Evolutionary conservation across 108 stramenopile species (phyloP).

Genomic region (Poteriospumella lacustris): DNA sequence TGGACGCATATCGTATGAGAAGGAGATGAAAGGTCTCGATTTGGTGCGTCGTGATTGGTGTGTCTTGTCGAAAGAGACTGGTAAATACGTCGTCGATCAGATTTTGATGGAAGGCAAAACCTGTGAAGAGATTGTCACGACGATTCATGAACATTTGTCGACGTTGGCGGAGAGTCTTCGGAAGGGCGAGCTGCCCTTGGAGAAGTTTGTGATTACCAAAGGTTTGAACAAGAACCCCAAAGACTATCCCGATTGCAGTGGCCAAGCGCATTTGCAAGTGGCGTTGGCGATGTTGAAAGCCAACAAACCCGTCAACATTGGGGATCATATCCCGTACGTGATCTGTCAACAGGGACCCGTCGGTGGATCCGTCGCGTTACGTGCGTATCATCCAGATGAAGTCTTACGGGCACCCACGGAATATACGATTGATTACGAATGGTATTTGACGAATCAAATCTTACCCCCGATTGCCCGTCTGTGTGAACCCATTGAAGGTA

Average conservation of each 20-base stretch:
- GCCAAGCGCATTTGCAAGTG: conserved; percentile 88
- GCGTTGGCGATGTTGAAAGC: conserved; percentile 88
- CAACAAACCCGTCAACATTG: conserved; percentile 83
- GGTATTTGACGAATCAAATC: conserved; percentile 96
- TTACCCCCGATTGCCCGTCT: conserved; percentile 91
- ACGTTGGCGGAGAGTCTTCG: conserved; percentile 79
- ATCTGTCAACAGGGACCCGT: conserved; percentile 51
- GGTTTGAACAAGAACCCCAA: conserved; percentile 96
- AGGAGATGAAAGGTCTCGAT: conserved; percentile 94
- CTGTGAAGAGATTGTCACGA: conserved; percentile 72
- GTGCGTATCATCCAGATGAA: conserved; percentile 40
- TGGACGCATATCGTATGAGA: conserved; percentile 52
- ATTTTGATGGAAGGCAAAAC: conserved; percentile 75
- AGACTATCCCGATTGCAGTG: conserved; percentile 94
- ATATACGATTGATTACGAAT: conserved; percentile 61
- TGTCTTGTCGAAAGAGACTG: conserved; percentile 87
- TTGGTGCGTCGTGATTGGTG: conserved; percentile 99
- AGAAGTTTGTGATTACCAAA: conserved; percentile 93
- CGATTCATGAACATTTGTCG: conserved; percentile 82
- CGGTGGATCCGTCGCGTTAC: background rate
- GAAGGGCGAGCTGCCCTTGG: conserved; percentile 67
- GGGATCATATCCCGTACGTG: conserved; percentile 98
- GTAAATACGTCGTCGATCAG: conserved; percentile 81
- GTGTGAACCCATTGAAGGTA: conserved; percentile 95
- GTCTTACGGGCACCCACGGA: conserved; percentile 44